Evolutionary conservation across 2,329 filamentous ascomycete genomes (phyloP).

Genomic region (Parastagonospora nodorum): DNA sequence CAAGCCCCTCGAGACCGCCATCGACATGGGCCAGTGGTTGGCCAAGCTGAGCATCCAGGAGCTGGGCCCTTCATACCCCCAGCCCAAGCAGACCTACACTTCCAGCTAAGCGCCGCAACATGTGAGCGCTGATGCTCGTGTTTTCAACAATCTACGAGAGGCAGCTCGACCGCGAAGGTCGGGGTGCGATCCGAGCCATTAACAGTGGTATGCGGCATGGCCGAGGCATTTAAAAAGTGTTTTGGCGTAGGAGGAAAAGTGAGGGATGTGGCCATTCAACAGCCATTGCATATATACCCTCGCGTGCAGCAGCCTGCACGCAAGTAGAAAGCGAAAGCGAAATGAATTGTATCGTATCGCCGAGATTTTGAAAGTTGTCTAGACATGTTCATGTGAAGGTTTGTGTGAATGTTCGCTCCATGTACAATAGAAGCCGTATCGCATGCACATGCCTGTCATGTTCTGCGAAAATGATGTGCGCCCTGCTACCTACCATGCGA

Average conservation of each 20-base stretch:
- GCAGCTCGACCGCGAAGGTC: slow-evolving; percentile 4
- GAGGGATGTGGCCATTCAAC: slow-evolving; percentile 16
- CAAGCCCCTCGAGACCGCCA: slow-evolving; percentile 74
- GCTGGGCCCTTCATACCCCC: slow-evolving; percentile 81
- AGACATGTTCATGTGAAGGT: no score
- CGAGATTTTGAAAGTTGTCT: not conserved
- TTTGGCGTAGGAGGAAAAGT: slow-evolving; percentile 1
- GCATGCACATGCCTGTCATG: no score
- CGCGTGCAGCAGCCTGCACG: not conserved
- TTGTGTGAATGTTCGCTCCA: no score
- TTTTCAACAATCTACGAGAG: slow-evolving; percentile 49
- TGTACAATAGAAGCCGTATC: no score
- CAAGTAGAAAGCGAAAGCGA: not conserved
- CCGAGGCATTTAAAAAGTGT: slow-evolving; percentile 3
- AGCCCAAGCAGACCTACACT: slow-evolving; percentile 49
- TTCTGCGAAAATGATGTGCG: no score
- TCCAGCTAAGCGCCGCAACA: slow-evolving; percentile 35
- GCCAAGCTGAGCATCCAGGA: slow-evolving; percentile 93
- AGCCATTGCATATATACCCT: slow-evolving; percentile 14
- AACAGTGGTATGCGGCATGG: not conserved
- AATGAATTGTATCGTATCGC: not conserved
- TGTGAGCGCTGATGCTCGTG: slow-evolving; percentile 44
- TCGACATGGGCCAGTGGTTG: slow-evolving; percentile 97
- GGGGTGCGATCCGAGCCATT: slow-evolving; percentile 3
- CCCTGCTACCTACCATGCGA: no score